phyloP scores from a whole-genome alignment of 2,329 filamentous ascomycete species.

The Sporothrix sp. region DNA sequence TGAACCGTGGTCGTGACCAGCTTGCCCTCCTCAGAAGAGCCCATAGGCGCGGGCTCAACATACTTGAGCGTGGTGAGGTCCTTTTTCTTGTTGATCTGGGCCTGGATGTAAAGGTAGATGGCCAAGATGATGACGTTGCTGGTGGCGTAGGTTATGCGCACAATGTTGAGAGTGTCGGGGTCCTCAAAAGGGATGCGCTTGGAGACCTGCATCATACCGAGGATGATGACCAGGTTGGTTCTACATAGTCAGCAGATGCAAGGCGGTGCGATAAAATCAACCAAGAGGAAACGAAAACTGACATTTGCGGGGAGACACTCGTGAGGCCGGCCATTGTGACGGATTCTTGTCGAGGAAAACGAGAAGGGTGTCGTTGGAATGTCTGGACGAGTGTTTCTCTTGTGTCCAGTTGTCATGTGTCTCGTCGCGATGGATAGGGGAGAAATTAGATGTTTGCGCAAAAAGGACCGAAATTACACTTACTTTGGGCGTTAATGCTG shows the following conservation, averaged over 20 bases:
- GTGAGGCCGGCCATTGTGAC: constrained; percentile 43
- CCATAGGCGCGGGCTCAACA: constrained; percentile 90
- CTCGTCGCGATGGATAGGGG: constrained; percentile 5
- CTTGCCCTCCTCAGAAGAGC: constrained; percentile 87
- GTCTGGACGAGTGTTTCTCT: not conserved
- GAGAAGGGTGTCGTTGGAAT: too few relatives aligned
- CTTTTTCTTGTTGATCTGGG: constrained; percentile 90
- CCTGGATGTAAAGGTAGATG: constrained; percentile 78
- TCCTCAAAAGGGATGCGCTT: constrained; percentile 95
- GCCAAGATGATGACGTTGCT: constrained; percentile 73
- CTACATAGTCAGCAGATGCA: constrained; percentile 36
- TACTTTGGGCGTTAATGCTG: not conserved
- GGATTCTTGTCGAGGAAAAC: not conserved
- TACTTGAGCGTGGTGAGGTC: constrained; percentile 98
- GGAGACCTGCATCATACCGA: constrained; percentile 96
- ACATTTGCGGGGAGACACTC: constrained; percentile 52
- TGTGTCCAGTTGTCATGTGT: not conserved
- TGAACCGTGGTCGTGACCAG: constrained; percentile 93
- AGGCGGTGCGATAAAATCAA: not conserved
- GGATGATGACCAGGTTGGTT: constrained; percentile 87
- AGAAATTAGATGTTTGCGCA: not conserved
- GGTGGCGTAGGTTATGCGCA: constrained; percentile 44
- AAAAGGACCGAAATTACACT: not conserved
- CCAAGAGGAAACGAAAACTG: constrained; percentile 24
- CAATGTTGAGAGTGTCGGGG: constrained; percentile 48